Conservation (phyloP, 495 filamentous ascomycete genomes). For the Hypomontagnella monticulosa region DNA sequence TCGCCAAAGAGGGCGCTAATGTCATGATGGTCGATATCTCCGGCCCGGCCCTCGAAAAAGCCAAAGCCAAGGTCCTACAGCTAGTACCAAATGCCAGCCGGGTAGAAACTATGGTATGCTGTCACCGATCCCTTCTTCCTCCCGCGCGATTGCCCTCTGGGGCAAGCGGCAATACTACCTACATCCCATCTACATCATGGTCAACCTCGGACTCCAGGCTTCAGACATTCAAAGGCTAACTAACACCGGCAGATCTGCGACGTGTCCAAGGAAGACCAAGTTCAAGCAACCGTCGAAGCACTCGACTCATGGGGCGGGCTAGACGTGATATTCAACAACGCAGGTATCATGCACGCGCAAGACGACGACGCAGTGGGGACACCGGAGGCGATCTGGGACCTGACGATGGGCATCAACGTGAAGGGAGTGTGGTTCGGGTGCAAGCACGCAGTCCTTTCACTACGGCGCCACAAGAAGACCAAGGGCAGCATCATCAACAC, state of each 20-base stretch:
- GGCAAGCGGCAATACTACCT: not conserved
- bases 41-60: conserved; percentile 72
- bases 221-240: too few relatives aligned
- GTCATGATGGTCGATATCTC: conserved; percentile 90
- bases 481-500: conserved; percentile 92
- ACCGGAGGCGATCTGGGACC: conserved; percentile 91
- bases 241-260: conserved; percentile 58
- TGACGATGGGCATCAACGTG: conserved; percentile 94
- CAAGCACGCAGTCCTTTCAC: conserved; percentile 87
- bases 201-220: not conserved
- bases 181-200: not conserved
- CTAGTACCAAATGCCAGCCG: conserved; percentile 70
- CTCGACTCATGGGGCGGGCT: conserved; percentile 89
- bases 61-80: conserved; percentile 72
- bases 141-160: not conserved
- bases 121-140: not conserved
- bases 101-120: conserved; percentile 66
- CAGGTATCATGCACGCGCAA: conserved; percentile 93
- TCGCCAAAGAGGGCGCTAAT: conserved; percentile 87
- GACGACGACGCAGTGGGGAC: conserved; percentile 89
- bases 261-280: conserved; percentile 75
- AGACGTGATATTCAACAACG: conserved; percentile 98
- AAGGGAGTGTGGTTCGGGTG: conserved; percentile 98
- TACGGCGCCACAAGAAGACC: conserved; percentile 82
- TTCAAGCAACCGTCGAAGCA: conserved; percentile 73